Evolutionary conservation across 306 rosid genomes (phyloP), one percentile per base, ranked within the genome.

Genomic region (Cajanus cajan): DNA sequence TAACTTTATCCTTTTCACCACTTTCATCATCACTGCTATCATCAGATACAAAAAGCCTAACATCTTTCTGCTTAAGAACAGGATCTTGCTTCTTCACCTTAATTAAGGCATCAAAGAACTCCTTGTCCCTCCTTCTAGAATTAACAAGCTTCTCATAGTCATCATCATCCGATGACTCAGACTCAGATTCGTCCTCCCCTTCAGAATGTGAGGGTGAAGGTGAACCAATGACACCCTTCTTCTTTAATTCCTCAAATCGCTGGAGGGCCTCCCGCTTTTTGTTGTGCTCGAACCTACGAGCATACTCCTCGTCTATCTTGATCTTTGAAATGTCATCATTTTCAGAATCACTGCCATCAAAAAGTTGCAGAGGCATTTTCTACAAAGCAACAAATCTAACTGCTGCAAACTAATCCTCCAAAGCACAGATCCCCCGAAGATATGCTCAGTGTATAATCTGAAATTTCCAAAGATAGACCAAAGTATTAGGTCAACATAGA

Each of bases 261-360:
- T 95, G 97, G 63, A 95, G 97, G 48, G 81, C 97, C 86, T 92
- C 96, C 13, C 97, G 88, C 88, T 76, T 89, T 88, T 95, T 95
- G 84, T 95, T 95, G 89, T 95, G 88, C 83, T 83, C 86, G 74
- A 87, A 87, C 71, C 86, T 84, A 15, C 78, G 65, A 48, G 90
- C 86, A 83, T 68, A 87, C 62, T 78, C 84, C 74, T 81, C 41
- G 13, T 93, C 78, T 71, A 95, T 86, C 85, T 89, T 83, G 45
- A 92, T 82, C 81, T 87, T 80, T 4, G 96, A 82, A 37, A 81
- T 51, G 12, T 87, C 85, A 0, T 89, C 91, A 16, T 65, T 44
- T 39, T 95, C 98, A 0, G 89, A 81, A 68, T 89, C 97, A 34
- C 92, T 87, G 2, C 87, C 93, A 47, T 86, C 94, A 33, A 95